Evolutionary conservation across 1,284 basidiomycete species (phyloP).

Genomic region (Violaceomyces palustris): DNA sequence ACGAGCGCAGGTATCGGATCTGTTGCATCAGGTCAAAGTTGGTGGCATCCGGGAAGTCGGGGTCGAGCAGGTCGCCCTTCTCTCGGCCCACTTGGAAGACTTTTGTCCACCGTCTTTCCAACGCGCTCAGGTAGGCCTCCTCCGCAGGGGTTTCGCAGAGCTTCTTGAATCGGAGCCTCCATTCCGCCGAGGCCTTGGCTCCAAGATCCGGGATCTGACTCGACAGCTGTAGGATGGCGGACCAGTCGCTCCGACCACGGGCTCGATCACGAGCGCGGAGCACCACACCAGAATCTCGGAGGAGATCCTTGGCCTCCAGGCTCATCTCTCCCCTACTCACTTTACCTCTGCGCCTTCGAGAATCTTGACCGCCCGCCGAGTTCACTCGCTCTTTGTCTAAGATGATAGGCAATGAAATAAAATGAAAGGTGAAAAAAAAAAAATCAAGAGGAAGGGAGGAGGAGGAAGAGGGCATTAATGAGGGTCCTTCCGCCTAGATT

Average conservation of each 20-base stretch:
- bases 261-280: constrained; percentile 70
- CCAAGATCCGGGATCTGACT: constrained; percentile 54
- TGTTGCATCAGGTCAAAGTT: constrained; percentile 74
- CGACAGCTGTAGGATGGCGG: constrained; percentile 71
- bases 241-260: constrained; percentile 63
- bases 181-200: constrained; percentile 31
- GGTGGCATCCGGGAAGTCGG: constrained; percentile 63
- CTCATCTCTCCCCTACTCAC: too few species aligned
- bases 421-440: too few species aligned
- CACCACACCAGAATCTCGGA: constrained; percentile 74
- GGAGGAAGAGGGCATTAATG: too few species aligned
- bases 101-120: constrained; percentile 75
- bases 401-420: too few species aligned
- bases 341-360: constrained; percentile 76
- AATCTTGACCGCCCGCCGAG: too few species aligned
- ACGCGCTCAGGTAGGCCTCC: constrained; percentile 68
- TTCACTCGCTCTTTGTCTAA: too few species aligned
- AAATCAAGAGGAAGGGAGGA: too few species aligned
- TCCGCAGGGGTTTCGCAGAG: constrained; percentile 65
- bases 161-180: constrained; percentile 57
- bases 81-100: constrained; percentile 70
- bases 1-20: constrained; percentile 66
- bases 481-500: too few species aligned
- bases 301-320: constrained; percentile 84
- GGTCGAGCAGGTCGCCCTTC: constrained; percentile 65